Evolutionary conservation across 805 yeast genomes (phyloP).

Genomic region (Dipodascopsis uninucleata): DNA sequence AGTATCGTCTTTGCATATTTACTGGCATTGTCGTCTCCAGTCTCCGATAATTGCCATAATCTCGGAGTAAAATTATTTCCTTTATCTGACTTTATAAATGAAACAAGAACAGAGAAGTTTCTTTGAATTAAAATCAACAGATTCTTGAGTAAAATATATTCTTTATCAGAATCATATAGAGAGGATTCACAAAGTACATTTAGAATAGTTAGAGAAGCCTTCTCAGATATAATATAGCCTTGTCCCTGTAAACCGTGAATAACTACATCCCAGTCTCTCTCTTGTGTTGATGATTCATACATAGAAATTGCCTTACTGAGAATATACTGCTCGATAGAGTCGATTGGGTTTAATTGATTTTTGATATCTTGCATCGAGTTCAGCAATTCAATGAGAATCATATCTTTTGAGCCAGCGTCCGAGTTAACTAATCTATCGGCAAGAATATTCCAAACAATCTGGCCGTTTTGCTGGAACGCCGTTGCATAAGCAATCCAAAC

Average conservation of each 20-base stretch:
- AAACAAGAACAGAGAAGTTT: slow-evolving; percentile 26
- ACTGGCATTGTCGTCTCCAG: slow-evolving; percentile 1
- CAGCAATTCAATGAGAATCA: slow-evolving; percentile 5
- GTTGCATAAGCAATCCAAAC: no score
- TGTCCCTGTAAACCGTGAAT: slow-evolving; percentile 6
- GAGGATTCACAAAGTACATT: slow-evolving; percentile 2
- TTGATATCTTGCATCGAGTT: slow-evolving; percentile 2
- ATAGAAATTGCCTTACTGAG: slow-evolving; percentile 1
- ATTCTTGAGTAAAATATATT: slow-evolving; percentile 36
- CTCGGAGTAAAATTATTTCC: slow-evolving; percentile 41
- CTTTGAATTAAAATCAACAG: slow-evolving; percentile 8
- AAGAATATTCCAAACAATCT: no score
- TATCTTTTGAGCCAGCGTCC: no score
- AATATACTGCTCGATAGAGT: slow-evolving; percentile 9
- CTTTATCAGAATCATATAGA: slow-evolving; percentile 31
- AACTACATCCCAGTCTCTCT: slow-evolving; percentile 17
- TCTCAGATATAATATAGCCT: slow-evolving; percentile 5
- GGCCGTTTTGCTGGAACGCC: no score
- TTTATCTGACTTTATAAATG: slow-evolving; percentile 36
- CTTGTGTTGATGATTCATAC: slow-evolving; percentile 6
- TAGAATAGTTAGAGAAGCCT: slow-evolving; percentile 6
- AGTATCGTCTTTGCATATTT: slow-evolving; percentile 16
- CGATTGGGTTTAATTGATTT: neutral
- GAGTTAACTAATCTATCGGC: no score
- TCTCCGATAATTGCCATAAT: slow-evolving; percentile 25